Evolutionary conservation across 176 grass and related monocot genomes (phyloP).

Genomic region (Bonia amplexicaulis): DNA sequence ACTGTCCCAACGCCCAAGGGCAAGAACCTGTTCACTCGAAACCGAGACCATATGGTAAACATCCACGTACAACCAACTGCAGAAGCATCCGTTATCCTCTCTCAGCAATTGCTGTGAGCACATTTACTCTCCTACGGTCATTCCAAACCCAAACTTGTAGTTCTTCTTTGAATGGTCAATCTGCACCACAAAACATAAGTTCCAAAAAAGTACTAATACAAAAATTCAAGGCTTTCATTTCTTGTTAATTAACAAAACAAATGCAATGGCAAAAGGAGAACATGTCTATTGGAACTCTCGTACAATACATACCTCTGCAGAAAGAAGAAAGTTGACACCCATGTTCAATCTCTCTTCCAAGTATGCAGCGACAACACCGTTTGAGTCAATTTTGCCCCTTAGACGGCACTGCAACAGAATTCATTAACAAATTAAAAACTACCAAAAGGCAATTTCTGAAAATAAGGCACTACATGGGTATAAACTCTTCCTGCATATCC

Average conservation of each 20-base stretch:
- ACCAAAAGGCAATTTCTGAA: background rate
- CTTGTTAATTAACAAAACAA: background rate
- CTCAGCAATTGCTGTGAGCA: slow-evolving; percentile 14
- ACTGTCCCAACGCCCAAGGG: background rate
- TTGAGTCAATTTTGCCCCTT: slow-evolving; percentile 93
- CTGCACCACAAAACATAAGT: slow-evolving; percentile 45
- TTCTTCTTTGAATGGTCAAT: slow-evolving; percentile 97
- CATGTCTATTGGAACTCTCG: background rate
- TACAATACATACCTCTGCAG: slow-evolving; percentile 60
- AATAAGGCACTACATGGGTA: background rate
- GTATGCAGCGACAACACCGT: slow-evolving; percentile 75
- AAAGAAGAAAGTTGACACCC: slow-evolving; percentile 98
- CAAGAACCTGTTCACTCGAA: slow-evolving; percentile 18
- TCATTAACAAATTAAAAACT: background rate
- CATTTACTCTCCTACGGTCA: slow-evolving; percentile 86
- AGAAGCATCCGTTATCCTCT: slow-evolving; percentile 14
- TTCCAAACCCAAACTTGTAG: slow-evolving; percentile 97
- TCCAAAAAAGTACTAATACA: background rate
- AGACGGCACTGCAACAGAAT: slow-evolving; percentile 70
- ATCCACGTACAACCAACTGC: slow-evolving; percentile 3
- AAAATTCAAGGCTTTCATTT: background rate
- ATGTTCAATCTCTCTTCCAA: slow-evolving; percentile 95
- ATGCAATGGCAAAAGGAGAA: background rate
- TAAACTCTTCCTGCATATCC: background rate
- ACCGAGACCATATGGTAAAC: slow-evolving; percentile 3